Evolutionary conservation across 805 yeast species (phyloP).

Genomic region (Wickerhamia fluorescens): DNA sequence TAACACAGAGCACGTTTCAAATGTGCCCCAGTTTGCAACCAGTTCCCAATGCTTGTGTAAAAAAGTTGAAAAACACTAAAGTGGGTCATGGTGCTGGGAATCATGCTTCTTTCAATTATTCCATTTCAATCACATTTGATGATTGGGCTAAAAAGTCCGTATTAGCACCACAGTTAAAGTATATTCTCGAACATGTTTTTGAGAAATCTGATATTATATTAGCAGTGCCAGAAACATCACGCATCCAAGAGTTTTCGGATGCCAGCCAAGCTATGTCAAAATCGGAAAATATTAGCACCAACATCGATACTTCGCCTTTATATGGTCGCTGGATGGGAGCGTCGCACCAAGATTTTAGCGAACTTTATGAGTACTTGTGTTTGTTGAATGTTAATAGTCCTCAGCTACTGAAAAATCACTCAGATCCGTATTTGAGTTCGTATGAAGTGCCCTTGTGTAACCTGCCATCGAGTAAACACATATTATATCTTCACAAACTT

Average conservation of each 20-base stretch:
- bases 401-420: conserved; percentile 7
- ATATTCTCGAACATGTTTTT: conserved; percentile 3
- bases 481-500: too few relatives aligned
- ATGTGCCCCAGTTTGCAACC: conserved; percentile 5
- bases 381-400: conserved; percentile 11
- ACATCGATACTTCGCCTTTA: too few relatives aligned
- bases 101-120: conserved; percentile 8
- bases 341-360: conserved; percentile 8
- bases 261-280: too few relatives aligned
- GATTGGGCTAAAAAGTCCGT: too few relatives aligned
- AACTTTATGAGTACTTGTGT: conserved; percentile 13
- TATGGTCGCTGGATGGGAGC: too few relatives aligned
- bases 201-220: conserved; percentile 1
- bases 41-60: too few relatives aligned
- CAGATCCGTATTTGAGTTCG: conserved; percentile 5
- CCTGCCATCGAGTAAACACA: too few relatives aligned
- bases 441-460: conserved; percentile 3
- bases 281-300: too few relatives aligned
- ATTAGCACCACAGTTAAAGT: conserved; percentile 3
- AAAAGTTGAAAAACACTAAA: conserved; percentile 9
- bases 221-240: background rate
- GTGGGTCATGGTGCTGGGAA: conserved; percentile 15
- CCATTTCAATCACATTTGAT: conserved; percentile 4
- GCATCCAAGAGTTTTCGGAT: too few relatives aligned
- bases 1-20: conserved; percentile 6